phyloP scores from a whole-genome alignment of 1,284 basidiomycete genomes.

The Malassezia sympodialis region DNA sequence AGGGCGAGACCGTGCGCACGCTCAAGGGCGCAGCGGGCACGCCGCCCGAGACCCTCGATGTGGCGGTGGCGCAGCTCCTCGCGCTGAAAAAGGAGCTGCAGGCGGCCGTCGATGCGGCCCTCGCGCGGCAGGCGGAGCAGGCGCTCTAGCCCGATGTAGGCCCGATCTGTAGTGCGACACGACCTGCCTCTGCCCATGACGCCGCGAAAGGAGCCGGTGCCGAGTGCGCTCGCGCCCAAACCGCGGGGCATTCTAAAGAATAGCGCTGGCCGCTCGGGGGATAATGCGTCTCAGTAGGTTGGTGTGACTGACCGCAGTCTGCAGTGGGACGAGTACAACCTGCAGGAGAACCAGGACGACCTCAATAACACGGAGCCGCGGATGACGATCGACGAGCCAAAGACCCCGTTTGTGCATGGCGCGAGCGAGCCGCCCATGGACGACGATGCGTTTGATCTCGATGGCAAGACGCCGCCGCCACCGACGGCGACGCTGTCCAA shows the following conservation, averaged over 20 bases:
- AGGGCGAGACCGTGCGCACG: constrained; percentile 31
- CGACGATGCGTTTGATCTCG: constrained; percentile 36
- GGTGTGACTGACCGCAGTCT: constrained; percentile 16
- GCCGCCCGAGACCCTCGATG: constrained; percentile 15
- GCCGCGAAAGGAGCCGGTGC: constrained; percentile 38
- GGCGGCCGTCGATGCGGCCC: constrained; percentile 5
- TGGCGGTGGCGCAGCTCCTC: constrained; percentile 20
- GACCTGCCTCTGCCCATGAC: constrained; percentile 3
- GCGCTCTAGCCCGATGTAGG: background rate
- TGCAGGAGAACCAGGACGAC: constrained; percentile 42
- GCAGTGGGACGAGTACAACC: constrained; percentile 45
- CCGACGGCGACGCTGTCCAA: constrained; percentile 30
- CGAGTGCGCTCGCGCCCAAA: constrained; percentile 34
- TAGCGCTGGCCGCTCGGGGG: constrained; percentile 19
- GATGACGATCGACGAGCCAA: constrained; percentile 48
- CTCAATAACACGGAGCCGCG: constrained; percentile 35
- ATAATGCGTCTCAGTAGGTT: background rate
- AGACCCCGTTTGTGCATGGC: constrained; percentile 45
- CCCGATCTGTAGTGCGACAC: background rate
- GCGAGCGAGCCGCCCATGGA: constrained; percentile 29
- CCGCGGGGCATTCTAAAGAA: constrained; percentile 47
- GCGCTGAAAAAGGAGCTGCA: constrained; percentile 18
- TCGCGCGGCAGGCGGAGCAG: constrained; percentile 12
- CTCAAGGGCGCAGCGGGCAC: constrained; percentile 21
- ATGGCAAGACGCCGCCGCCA: constrained; percentile 3